Evolutionary conservation across 352 stramenopile species (phyloP), one percentile per base, ranked within the genome.

Genomic region (Globisporangium paroecandrum): DNA sequence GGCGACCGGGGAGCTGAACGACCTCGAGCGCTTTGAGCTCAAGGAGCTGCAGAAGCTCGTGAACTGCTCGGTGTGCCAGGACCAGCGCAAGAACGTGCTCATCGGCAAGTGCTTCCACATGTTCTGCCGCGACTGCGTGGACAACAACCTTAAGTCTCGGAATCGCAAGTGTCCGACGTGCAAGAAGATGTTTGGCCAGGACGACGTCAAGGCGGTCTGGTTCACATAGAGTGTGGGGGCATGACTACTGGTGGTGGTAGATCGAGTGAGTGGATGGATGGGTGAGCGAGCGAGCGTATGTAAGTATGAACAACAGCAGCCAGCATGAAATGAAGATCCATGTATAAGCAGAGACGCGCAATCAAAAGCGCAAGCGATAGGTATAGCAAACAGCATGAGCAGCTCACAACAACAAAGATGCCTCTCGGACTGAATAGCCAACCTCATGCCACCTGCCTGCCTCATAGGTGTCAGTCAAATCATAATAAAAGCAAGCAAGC

Each of bases 121-220:
- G 83, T 96, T 96, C 60, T 96, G 88, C 75, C 91, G 89, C 66
- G 85, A 94, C 58, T 96, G 88, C 70, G 82, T 96, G 55, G 88
- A 96, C 43, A 91, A 74, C 72, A 96, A 96, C 62, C 79, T 96
- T 66, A 92, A 91, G 76, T 89, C 87, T 29, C 86, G 88, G 69
- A 96, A 96, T 75, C 86, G 88, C 72, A 96, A 96, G 75, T 96
- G 88, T 64, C 88, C 88, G 18, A 94, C 85, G 43, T 96, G 88
- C 82, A 96, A 94, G 73, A 94, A 93, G 77, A 96, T 96, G 88
- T 96, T 93, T 77, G 88, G 88, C 43, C 86, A 94, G 61, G 88
- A 96, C 69, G 88, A 96, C 57, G 81, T 96, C 64, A 96, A 96
- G 73, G 76, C 69, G 25, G 85, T 93, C 18, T 96, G 85, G 84